Evolutionary conservation across 306 rosid genomes (phyloP), one percentile per base, ranked within the genome.

Genomic region (Glycine soja): DNA sequence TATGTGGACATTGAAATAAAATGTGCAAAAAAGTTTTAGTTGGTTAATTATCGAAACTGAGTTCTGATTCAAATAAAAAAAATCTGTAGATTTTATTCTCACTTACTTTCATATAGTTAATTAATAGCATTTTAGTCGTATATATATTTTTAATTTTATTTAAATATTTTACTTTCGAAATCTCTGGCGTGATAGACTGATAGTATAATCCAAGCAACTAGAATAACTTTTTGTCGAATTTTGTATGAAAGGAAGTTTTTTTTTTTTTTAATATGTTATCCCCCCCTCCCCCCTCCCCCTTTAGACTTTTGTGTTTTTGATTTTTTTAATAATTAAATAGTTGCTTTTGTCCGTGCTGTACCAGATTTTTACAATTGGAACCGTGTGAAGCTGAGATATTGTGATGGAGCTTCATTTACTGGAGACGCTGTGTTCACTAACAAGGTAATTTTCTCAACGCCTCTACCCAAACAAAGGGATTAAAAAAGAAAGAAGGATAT

Each of bases 381-480:
- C 92, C 93, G 97, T 7, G 99, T 96, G 82, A 96, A 96, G 86
- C 80, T 96, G 70, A 90, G 99, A 86, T 93, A 93, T 40, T 96
- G 99, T 70, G 99, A 96, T 82, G 98, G 98, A 87, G 99, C 91
- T 65, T 96, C 99, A 38, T 96, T 93, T 83, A 89, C 89, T 0
- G 99, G 99, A 76, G 91, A 96, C 83, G 80, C 87, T 18, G 56
- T 72, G 51, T 88, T 85, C 83, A 61, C 72, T 46, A 92, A 89
- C 43, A 92, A 91, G 97, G 98, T 94, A 94, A 82, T 75, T 83
- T 69, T 69, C 61, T 69, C 57, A 38, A n/a, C 10, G 14, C 70
- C 50, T 61, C 61, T 50, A 9, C 53, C 14, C 10, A 13, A 46
- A 53, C 43, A 18, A 7, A 52, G 43, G 4, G 42, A 42, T 11